Evolutionary conservation across 106 monocot species (phyloP).

Genomic region (Alisma plantagoaquatica): DNA sequence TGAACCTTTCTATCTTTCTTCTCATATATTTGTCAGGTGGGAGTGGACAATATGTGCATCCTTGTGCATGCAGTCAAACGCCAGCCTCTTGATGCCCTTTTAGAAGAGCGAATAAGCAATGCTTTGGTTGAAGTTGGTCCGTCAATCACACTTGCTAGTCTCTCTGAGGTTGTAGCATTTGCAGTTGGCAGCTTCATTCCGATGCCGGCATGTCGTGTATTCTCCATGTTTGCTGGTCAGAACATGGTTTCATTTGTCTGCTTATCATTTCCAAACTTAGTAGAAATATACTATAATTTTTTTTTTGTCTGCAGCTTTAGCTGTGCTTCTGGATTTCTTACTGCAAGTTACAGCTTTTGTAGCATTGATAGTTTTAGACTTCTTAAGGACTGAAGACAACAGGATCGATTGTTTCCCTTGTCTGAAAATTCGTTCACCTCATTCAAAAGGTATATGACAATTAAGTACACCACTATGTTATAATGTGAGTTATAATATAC

Average conservation of each 20-base stretch:
- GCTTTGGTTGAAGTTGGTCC: slow-evolving; percentile 97
- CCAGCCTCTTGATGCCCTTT: slow-evolving; percentile 35
- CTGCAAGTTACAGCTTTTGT: slow-evolving; percentile 90
- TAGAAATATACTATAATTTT: too few relatives aligned
- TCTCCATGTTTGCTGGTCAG: slow-evolving; percentile 99
- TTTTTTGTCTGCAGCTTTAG: slow-evolving; percentile 28
- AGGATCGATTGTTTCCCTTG: slow-evolving; percentile 90
- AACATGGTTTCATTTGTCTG: too few relatives aligned
- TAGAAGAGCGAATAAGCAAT: slow-evolving; percentile 66
- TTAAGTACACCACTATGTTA: too few relatives aligned
- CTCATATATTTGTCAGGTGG: slow-evolving; percentile 69
- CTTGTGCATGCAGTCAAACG: slow-evolving; percentile 96
- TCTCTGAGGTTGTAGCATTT: slow-evolving; percentile 89
- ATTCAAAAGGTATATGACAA: slow-evolving; percentile 23
- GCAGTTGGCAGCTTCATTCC: slow-evolving; percentile 89
- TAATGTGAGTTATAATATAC: too few relatives aligned
- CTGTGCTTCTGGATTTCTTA: slow-evolving; percentile 83
- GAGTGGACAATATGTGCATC: slow-evolving; percentile 99
- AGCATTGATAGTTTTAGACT: slow-evolving; percentile 74
- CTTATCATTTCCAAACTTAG: too few relatives aligned
- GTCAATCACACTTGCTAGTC: slow-evolving; percentile 89
- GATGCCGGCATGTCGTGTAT: slow-evolving; percentile 91
- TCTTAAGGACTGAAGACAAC: slow-evolving; percentile 50
- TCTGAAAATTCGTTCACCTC: slow-evolving; percentile 32
- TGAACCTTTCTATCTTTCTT: too few relatives aligned